Conservation (phyloP, 192 early-diverging fungal genomes). For the Entomortierella chlamydospora region DNA sequence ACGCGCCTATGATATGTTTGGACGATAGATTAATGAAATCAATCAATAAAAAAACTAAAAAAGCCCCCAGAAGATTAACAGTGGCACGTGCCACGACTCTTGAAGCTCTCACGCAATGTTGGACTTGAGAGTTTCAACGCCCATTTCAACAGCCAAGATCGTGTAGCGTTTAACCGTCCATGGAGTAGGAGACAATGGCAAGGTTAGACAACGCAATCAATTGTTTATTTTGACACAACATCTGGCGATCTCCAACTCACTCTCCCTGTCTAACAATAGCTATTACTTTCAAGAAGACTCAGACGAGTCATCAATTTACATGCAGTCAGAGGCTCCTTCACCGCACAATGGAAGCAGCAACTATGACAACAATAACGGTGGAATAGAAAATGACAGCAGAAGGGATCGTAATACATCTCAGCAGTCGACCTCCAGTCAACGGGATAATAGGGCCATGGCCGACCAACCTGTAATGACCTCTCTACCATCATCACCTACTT, state of each 20-base stretch:
- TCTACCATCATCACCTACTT: constrained; percentile 1
- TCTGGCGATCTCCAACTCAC: not conserved
- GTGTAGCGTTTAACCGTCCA: not conserved
- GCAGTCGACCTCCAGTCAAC: not conserved
- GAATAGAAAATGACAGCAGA: not conserved
- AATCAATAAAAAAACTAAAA: too few relatives aligned
- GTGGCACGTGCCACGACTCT: too few relatives aligned
- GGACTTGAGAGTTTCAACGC: too few relatives aligned
- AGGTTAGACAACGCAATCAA: not conserved
- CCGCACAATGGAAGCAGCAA: not conserved
- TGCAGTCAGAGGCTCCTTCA: not conserved
- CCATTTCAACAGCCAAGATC: not conserved
- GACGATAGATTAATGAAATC: not conserved
- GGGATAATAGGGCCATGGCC: not conserved
- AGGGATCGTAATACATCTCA: not conserved
- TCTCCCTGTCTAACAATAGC: constrained; percentile 2
- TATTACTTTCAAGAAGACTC: constrained; percentile 53
- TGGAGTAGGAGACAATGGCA: constrained; percentile 11
- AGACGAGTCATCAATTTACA: constrained; percentile 24
- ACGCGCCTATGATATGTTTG: constrained; percentile 26
- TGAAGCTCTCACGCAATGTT: too few relatives aligned
- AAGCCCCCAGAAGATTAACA: too few relatives aligned
- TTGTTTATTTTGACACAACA: not conserved
- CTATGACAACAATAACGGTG: not conserved
- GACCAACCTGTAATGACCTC: not conserved